A percentile compares a stretch with the other conserved stretches of the same genome.
Evolutionary conservation across 495 filamentous ascomycete species (phyloP).

Genomic region (Penicillium chermesinum): DNA sequence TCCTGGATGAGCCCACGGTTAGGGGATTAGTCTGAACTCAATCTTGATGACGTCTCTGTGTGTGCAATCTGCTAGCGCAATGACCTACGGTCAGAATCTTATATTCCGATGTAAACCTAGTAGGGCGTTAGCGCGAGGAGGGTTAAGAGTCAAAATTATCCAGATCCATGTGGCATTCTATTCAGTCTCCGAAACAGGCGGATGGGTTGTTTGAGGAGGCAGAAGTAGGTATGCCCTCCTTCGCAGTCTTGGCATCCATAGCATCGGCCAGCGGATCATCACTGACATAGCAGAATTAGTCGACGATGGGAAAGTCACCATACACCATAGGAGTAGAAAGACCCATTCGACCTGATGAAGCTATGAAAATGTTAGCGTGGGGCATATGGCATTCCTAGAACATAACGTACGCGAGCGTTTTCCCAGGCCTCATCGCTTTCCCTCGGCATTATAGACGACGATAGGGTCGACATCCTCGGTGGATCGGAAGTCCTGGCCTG

Average conservation of each 20-base stretch:
- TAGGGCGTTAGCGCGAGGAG: too few relatives aligned
- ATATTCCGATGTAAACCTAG: too few relatives aligned
- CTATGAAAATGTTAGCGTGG: not conserved
- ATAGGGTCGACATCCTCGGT: constrained; percentile 29
- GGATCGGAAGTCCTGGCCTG: constrained; percentile 22
- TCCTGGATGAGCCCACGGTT: too few relatives aligned
- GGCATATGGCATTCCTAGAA: too few relatives aligned
- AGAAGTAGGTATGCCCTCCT: constrained; percentile 19
- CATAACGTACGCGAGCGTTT: constrained; percentile 12
- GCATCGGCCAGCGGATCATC: constrained; percentile 23
- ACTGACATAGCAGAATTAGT: constrained; percentile 26
- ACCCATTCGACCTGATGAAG: constrained; percentile 22
- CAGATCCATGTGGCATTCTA: too few relatives aligned
- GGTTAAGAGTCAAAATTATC: too few relatives aligned
- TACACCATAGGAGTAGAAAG: constrained; percentile 27
- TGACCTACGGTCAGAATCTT: too few relatives aligned
- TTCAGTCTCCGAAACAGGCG: not conserved
- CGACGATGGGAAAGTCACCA: constrained; percentile 26
- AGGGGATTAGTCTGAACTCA: too few relatives aligned
- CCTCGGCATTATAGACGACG: constrained; percentile 16
- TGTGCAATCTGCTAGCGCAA: too few relatives aligned
- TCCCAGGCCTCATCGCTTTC: constrained; percentile 10
- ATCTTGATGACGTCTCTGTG: too few relatives aligned
- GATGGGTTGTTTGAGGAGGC: constrained; percentile 11
- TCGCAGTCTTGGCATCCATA: constrained; percentile 22